Evolutionary conservation across 1,284 basidiomycete genomes (phyloP).

Genomic region (Apiotrichum porosum): DNA sequence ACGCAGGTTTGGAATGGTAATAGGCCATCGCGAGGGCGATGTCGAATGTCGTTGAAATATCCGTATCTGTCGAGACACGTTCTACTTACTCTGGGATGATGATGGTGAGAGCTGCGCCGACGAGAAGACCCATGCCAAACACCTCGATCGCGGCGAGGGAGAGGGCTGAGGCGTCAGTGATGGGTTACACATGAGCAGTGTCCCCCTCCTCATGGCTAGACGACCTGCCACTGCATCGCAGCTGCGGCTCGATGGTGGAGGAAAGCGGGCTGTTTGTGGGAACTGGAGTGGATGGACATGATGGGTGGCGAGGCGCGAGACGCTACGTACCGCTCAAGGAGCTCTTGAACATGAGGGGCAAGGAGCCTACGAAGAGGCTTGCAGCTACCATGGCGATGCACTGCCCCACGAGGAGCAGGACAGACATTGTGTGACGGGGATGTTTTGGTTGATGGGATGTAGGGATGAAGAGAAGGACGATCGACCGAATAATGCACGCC

Average conservation of each 20-base stretch:
- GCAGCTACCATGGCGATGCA: constrained; percentile 64
- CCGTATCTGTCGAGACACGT: too few relatives aligned
- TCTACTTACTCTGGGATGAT: constrained; percentile 84
- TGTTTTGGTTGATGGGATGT: background rate
- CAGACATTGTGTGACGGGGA: constrained; percentile 35
- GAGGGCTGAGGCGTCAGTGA: constrained; percentile 50
- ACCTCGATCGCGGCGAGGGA: constrained; percentile 60
- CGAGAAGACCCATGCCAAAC: constrained; percentile 74
- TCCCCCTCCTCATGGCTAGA: too few relatives aligned
- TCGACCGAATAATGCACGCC: too few relatives aligned
- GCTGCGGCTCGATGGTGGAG: too few relatives aligned
- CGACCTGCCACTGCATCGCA: too few relatives aligned
- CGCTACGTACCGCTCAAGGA: constrained; percentile 63
- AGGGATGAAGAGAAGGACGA: background rate
- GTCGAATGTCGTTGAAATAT: too few relatives aligned
- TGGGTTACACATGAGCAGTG: too few relatives aligned
- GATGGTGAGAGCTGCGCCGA: constrained; percentile 81
- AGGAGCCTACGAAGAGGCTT: constrained; percentile 65
- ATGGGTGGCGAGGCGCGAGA: too few relatives aligned
- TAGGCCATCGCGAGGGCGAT: background rate
- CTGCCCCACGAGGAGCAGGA: constrained; percentile 56
- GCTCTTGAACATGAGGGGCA: constrained; percentile 63
- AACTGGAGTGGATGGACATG: too few relatives aligned
- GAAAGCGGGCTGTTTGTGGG: too few relatives aligned
- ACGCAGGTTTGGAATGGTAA: too few relatives aligned